Conservation (phyloP, 2,329 filamentous ascomycete genomes). For the Hymenoscyphus occultus region DNA sequence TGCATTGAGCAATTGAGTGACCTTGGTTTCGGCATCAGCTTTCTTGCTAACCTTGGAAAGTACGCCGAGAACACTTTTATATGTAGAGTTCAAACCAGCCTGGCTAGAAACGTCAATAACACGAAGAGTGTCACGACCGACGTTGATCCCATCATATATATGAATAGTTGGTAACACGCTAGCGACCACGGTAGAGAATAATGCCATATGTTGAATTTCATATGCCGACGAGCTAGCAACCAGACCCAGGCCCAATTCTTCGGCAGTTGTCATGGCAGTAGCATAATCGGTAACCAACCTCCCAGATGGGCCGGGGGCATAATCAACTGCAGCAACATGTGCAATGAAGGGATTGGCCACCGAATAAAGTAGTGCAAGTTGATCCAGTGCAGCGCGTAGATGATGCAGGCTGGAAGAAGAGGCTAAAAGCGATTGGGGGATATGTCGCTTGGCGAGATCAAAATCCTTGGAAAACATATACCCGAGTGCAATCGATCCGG, state of each 20-base stretch:
- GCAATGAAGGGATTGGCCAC: conserved; percentile 91
- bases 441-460: conserved; percentile 82
- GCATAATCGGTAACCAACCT: conserved; percentile 87
- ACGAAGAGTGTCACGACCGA: conserved; percentile 77
- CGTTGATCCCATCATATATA: conserved; percentile 81
- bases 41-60: conserved; percentile 64
- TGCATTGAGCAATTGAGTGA: conserved; percentile 65
- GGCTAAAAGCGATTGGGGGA: conserved; percentile 87
- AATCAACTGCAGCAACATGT: conserved; percentile 89
- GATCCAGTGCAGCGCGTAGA: conserved; percentile 81
- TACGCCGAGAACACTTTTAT: conserved; percentile 62
- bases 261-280: conserved; percentile 72
- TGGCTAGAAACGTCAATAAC: conserved; percentile 80
- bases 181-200: conserved; percentile 81
- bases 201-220: conserved; percentile 91
- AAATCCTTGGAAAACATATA: conserved; percentile 99
- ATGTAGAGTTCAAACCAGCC: conserved; percentile 64
- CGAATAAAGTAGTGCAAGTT: conserved; percentile 86
- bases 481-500: conserved; percentile 85
- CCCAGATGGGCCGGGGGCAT: conserved; percentile 54
- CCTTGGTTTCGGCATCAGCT: conserved; percentile 69
- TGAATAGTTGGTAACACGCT: conserved; percentile 79
- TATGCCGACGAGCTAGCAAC: conserved; percentile 83
- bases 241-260: conserved; percentile 85
- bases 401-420: conserved; percentile 78